A percentile compares a stretch with the other conserved stretches of the same genome.
phyloP scores from a whole-genome alignment of 2,329 filamentous ascomycete genomes.

The Xylaria digitata region DNA sequence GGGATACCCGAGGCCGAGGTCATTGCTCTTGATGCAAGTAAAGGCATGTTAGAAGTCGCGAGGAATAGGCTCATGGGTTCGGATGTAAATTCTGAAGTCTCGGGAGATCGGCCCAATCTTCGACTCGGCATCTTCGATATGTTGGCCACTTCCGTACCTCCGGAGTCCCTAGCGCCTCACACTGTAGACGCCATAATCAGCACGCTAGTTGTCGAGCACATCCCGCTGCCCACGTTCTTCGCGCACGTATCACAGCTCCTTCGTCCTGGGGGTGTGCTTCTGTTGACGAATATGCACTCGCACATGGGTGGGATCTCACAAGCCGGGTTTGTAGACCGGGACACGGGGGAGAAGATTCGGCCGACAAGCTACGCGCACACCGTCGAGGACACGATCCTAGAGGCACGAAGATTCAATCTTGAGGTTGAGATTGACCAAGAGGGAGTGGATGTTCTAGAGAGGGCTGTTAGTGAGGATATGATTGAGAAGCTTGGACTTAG shows the following conservation, averaged over 20 bases:
- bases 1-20: slow-evolving; percentile 53
- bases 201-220: slow-evolving; percentile 73
- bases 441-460: slow-evolving; percentile 52
- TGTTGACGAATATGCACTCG: slow-evolving; percentile 76
- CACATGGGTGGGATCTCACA: slow-evolving; percentile 70
- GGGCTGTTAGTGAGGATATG: slow-evolving; percentile 63
- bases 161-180: slow-evolving; percentile 43
- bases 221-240: slow-evolving; percentile 65
- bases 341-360: slow-evolving; percentile 66
- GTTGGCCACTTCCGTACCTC: slow-evolving; percentile 40
- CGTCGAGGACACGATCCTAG: slow-evolving; percentile 62
- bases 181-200: slow-evolving; percentile 62
- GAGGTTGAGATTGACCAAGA: slow-evolving; percentile 51
- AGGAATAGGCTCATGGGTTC: slow-evolving; percentile 48
- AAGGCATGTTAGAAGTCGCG: slow-evolving; percentile 68
- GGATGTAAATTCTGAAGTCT: neutral
- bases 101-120: slow-evolving; percentile 5
- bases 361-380: slow-evolving; percentile 69
- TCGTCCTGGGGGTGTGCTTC: slow-evolving; percentile 59
- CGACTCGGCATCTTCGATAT: slow-evolving; percentile 55
- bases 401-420: slow-evolving; percentile 60
- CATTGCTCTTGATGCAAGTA: slow-evolving; percentile 66
- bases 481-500: slow-evolving; percentile 69
- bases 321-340: slow-evolving; percentile 69
- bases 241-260: slow-evolving; percentile 57